A percentile compares a stretch with the other conserved stretches of the same genome.
These are phyloP conservation scores for Huntiella moniliformis DNA, from an alignment of 2,329 filamentous ascomycete genomes.

Conservation along the genomic window DNA sequence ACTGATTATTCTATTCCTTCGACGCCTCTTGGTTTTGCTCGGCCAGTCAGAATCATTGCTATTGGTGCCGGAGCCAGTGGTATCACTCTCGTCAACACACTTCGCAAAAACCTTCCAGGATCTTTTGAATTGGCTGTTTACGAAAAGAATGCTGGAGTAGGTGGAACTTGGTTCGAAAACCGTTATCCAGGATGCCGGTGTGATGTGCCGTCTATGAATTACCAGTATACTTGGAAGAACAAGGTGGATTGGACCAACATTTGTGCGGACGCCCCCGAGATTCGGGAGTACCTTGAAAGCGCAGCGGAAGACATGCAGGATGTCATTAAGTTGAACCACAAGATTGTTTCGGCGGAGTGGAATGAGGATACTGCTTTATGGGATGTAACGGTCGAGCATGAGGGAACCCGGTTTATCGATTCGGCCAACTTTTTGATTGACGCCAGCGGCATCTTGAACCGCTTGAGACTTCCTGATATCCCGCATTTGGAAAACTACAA, in stretches of 20 bases:
- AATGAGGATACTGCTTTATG: conserved; percentile 25
- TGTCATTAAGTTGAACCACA: conserved; percentile 25
- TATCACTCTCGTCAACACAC: conserved; percentile 22
- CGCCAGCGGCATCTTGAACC: conserved; percentile 35
- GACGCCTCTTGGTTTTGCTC: conserved; percentile 7
- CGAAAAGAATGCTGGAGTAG: conserved; percentile 36
- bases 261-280: conserved; percentile 35
- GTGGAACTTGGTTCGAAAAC: conserved; percentile 41
- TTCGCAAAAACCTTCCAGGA: conserved; percentile 23
- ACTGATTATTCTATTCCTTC: conserved; percentile 6
- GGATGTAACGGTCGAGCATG: conserved; percentile 22
- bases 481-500: conserved; percentile 26
- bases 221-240: conserved; percentile 41
- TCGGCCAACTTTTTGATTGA: conserved; percentile 30
- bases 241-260: conserved; percentile 41
- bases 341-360: conserved; percentile 26
- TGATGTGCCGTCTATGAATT: conserved; percentile 40
- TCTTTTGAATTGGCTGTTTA: conserved; percentile 30
- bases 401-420: conserved; percentile 25
- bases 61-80: conserved; percentile 18
- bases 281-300: conserved; percentile 31
- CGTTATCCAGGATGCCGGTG: conserved; percentile 38
- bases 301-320: conserved; percentile 28
- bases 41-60: conserved; percentile 15
- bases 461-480: conserved; percentile 33